phyloP scores from a whole-genome alignment of 495 filamentous ascomycete species.

The Podospora comata region DNA sequence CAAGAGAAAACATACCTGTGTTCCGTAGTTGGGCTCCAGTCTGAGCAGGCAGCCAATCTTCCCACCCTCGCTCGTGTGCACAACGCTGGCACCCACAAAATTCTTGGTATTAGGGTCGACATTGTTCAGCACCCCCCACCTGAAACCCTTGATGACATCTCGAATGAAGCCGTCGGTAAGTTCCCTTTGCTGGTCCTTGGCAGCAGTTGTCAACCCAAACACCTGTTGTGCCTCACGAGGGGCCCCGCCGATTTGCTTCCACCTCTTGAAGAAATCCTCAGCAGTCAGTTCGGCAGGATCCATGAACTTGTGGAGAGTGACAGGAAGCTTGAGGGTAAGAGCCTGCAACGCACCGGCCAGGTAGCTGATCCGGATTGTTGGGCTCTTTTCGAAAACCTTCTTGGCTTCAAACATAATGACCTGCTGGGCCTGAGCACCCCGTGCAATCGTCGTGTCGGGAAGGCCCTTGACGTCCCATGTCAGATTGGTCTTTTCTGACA shows the following conservation, averaged over 20 bases:
- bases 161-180: conserved; percentile 58
- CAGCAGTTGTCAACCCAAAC: conserved; percentile 58
- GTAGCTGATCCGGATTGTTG: conserved; percentile 91
- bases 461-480: conserved; percentile 81
- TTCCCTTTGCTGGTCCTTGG: conserved; percentile 51
- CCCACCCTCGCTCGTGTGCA: conserved; percentile 76
- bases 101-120: conserved; percentile 92
- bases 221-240: conserved; percentile 84
- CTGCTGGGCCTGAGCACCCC: conserved; percentile 80
- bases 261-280: conserved; percentile 97
- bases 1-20: conserved; percentile 57
- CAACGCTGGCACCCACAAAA: conserved; percentile 86
- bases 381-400: conserved; percentile 74
- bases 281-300: conserved; percentile 75
- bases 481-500: conserved; percentile 61
- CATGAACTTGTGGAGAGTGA: conserved; percentile 93
- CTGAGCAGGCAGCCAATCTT: conserved; percentile 93
- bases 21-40: conserved; percentile 90
- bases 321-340: conserved; percentile 84
- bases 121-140: conserved; percentile 78
- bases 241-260: conserved; percentile 92
- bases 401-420: conserved; percentile 91
- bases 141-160: conserved; percentile 70
- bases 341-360: conserved; percentile 92
- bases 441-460: conserved; percentile 75